A percentile compares a stretch with the other conserved stretches of the same genome.
Conservation (phyloP, 2,329 filamentous ascomycete genomes). For the Xylariaceae sp. region DNA sequence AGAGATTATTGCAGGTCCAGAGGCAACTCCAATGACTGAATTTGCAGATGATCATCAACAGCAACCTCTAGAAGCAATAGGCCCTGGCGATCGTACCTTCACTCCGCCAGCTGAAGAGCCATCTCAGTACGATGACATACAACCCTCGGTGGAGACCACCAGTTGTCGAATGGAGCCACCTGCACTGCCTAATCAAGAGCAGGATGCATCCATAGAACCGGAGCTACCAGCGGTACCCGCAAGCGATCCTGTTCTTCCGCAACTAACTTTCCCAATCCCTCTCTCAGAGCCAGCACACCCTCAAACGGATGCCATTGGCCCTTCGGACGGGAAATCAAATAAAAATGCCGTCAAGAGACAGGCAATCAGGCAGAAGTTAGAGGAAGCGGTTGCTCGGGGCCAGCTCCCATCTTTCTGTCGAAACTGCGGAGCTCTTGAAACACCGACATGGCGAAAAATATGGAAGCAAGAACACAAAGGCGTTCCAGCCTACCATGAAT, state of each 20-base stretch:
- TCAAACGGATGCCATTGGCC: constrained; percentile 45
- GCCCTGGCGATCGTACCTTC: constrained; percentile 21
- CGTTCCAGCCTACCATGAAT: constrained; percentile 68
- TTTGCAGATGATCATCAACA: constrained; percentile 25
- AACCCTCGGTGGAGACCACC: constrained; percentile 4
- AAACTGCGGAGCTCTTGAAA: constrained; percentile 95
- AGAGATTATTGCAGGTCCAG: constrained; percentile 23
- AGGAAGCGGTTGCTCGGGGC: constrained; percentile 71
- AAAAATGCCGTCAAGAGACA: constrained; percentile 68
- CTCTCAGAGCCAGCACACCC: constrained; percentile 46
- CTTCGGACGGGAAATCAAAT: constrained; percentile 50
- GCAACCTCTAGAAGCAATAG: constrained; percentile 22
- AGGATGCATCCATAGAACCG: constrained; percentile 29
- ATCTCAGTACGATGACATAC: constrained; percentile 11
- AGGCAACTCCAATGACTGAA: constrained; percentile 24
- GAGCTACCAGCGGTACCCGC: constrained; percentile 45
- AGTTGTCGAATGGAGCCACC: constrained; percentile 27
- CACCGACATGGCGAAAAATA: constrained; percentile 92
- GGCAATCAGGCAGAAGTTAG: constrained; percentile 60
- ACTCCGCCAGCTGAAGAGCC: constrained; percentile 16
- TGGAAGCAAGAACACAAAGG: constrained; percentile 78
- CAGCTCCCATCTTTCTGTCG: constrained; percentile 86
- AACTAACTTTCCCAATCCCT: constrained; percentile 35
- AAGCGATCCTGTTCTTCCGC: constrained; percentile 48
- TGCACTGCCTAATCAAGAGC: constrained; percentile 20